Conservation (phyloP, 129 eudicot species). For the Scalesia atractyloides region DNA sequence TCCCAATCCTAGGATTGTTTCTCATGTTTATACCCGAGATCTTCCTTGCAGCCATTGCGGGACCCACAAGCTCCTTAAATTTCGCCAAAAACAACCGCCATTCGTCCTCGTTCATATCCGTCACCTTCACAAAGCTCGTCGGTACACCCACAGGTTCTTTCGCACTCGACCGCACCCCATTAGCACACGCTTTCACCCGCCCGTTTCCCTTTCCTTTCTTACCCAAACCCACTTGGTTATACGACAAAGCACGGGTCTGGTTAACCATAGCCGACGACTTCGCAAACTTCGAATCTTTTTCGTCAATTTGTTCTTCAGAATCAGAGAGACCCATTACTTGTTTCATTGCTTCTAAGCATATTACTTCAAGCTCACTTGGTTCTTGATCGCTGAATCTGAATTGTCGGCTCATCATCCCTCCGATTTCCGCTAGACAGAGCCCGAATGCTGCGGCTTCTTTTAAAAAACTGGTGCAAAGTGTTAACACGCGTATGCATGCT, state of each 20-base stretch:
- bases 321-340: conserved; percentile 22
- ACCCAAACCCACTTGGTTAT: conserved; percentile 31
- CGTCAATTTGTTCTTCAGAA: conserved; percentile 20
- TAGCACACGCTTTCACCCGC: conserved; percentile 25
- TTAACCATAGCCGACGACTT: conserved; percentile 17
- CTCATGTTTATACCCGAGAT: conserved; percentile 38
- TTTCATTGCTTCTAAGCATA: conserved; percentile 55
- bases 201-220: conserved; percentile 32
- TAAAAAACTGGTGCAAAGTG: conserved; percentile 55
- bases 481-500: conserved; percentile 60
- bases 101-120: conserved; percentile 51
- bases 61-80: conserved; percentile 49
- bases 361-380: conserved; percentile 65
- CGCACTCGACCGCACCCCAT: conserved; percentile 42
- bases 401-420: conserved; percentile 78
- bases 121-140: conserved; percentile 53
- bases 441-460: conserved; percentile 65
- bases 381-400: conserved; percentile 50
- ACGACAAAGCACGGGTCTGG: conserved; percentile 18
- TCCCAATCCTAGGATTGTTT: conserved; percentile 29
- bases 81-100: conserved; percentile 48
- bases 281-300: conserved; percentile 12
- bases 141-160: conserved; percentile 38
- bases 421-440: conserved; percentile 67
- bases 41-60: conserved; percentile 40